Evolutionary conservation across 176 grass and related monocot genomes (phyloP), one percentile per base, ranked within the genome.

Genomic region (Musa troglodytarum): DNA sequence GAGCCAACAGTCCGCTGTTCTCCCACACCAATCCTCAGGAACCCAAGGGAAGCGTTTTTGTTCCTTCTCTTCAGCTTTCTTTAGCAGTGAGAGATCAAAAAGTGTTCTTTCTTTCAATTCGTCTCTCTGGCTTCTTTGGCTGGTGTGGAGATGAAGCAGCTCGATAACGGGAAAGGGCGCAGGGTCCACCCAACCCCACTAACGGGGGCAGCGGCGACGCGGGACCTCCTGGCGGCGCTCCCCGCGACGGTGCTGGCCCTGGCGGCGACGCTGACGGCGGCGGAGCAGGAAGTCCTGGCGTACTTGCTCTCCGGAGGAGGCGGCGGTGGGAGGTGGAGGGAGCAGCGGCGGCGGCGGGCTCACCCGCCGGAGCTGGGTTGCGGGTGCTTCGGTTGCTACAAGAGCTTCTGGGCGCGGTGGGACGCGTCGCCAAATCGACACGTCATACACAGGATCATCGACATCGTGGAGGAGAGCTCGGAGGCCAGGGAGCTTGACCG

Each of bases 331-430:
- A 24, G 10, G 50, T 77, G 72, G 53, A 78, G 53, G 52, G 77
- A 75, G 21, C 34, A 76, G 24, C 79, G 68, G 53, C 81, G 53
- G 52, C 80, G 78, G 21, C 34, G 81, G 24, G 17, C 1, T 1
- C 93, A 92, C 76, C 76, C 71, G n/a, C 89, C 89, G 5, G 89
- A 96, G 81, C 86, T 89, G 84, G 82, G 80, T 2, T 96, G 92
- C 85, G 87, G 76, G 23, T 96, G 93, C 93, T 96, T 96, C 85
- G 76, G 84, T 53, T 97, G 93, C 86, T 97, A 97, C 83, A 93
- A 97, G 93, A 87, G 85, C 83, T 96, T 90, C 85, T 96, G 92
- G 92, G 92, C 89, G 64, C 78, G 87, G 55, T 92, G 92, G 89
- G 92, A 96, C 77, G 89, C 92, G 22, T 96, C 92, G 57, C 89